These are phyloP conservation scores for Penicillium daleae DNA, from an alignment of 495 filamentous ascomycete species.

Conservation along the genomic window DNA sequence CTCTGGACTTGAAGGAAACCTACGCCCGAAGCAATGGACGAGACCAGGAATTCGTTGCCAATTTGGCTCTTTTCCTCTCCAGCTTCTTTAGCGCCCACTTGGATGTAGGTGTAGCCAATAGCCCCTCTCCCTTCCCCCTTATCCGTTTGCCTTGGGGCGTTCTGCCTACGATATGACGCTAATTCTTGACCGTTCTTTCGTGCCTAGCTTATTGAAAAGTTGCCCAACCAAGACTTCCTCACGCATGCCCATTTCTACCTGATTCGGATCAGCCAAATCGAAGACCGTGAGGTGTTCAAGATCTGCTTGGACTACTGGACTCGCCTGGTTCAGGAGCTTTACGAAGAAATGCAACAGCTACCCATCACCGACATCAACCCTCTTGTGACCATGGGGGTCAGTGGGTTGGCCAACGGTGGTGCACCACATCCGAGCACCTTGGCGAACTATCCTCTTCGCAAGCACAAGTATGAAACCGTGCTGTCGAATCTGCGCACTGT, in stretches of 20 bases:
- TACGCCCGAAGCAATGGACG: conserved; percentile 87
- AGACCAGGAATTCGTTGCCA: conserved; percentile 98
- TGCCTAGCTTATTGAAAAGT: conserved; percentile 83
- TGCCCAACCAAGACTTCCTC: conserved; percentile 92
- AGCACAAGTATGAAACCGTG: conserved; percentile 96
- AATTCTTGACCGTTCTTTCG: conserved; percentile 6
- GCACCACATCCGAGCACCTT: conserved; percentile 83
- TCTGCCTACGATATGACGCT: too few relatives aligned
- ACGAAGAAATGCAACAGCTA: conserved; percentile 96
- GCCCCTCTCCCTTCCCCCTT: background rate
- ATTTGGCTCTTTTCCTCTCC: conserved; percentile 91
- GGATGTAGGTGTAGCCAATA: conserved; percentile 59
- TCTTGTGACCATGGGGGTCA: conserved; percentile 75
- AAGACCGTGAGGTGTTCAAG: conserved; percentile 99
- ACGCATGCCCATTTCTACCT: conserved; percentile 97
- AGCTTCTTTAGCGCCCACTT: conserved; percentile 95
- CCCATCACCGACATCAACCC: conserved; percentile 92
- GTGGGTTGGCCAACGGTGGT: conserved; percentile 72
- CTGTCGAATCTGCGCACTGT: conserved; percentile 91
- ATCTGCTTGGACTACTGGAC: conserved; percentile 99
- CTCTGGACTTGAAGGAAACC: conserved; percentile 84
- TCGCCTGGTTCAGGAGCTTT: conserved; percentile 95
- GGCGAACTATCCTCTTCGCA: conserved; percentile 85
- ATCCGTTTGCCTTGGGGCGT: background rate
- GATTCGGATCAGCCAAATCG: conserved; percentile 96